Percentiles rank a stretch among this genome's conserved stretches.
These are phyloP conservation scores for Volvariella surrecta DNA, from an alignment of 1,284 basidiomycete genomes.

Conservation along the genomic window DNA sequence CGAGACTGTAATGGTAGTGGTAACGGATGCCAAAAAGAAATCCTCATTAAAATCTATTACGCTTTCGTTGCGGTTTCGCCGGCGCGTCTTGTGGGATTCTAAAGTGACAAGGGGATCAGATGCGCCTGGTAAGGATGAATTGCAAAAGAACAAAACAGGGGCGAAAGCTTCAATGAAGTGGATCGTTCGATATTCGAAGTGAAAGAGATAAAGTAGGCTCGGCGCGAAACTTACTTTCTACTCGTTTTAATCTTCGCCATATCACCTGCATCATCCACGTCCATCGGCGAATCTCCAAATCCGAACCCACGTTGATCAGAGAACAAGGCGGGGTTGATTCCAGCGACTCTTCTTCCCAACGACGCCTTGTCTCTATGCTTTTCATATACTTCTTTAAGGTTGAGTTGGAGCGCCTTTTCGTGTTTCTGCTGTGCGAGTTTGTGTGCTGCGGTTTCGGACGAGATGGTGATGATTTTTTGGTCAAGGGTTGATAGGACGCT, in stretches of 20 bases:
- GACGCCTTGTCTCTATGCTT: slow-evolving; percentile 35
- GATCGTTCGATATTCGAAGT: too few relatives aligned
- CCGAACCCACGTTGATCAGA: slow-evolving; percentile 9
- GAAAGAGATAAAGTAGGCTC: too few relatives aligned
- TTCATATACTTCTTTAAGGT: slow-evolving; percentile 45
- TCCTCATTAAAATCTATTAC: not conserved
- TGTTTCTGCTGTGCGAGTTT: slow-evolving; percentile 32
- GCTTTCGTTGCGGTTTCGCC: not conserved
- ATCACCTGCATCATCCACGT: slow-evolving; percentile 33
- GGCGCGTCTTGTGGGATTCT: not conserved
- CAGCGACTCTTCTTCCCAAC: slow-evolving; percentile 14
- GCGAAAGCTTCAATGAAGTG: too few relatives aligned
- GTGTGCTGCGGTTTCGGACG: slow-evolving; percentile 26
- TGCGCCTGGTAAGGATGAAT: too few relatives aligned
- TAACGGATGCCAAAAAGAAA: too few relatives aligned
- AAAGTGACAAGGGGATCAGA: too few relatives aligned
- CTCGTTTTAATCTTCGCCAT: slow-evolving; percentile 17
- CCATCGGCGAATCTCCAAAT: slow-evolving; percentile 29
- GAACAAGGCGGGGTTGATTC: not conserved
- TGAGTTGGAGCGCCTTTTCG: slow-evolving; percentile 34
- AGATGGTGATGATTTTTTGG: slow-evolving; percentile 39
- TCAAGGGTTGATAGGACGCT: slow-evolving; percentile 38
- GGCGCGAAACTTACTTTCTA: slow-evolving; percentile 16
- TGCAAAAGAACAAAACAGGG: too few relatives aligned
- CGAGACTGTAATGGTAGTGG: too few relatives aligned